Conservation (phyloP, 371 early-diverging fungal species). For the Lichtheimia hyalospora region DNA sequence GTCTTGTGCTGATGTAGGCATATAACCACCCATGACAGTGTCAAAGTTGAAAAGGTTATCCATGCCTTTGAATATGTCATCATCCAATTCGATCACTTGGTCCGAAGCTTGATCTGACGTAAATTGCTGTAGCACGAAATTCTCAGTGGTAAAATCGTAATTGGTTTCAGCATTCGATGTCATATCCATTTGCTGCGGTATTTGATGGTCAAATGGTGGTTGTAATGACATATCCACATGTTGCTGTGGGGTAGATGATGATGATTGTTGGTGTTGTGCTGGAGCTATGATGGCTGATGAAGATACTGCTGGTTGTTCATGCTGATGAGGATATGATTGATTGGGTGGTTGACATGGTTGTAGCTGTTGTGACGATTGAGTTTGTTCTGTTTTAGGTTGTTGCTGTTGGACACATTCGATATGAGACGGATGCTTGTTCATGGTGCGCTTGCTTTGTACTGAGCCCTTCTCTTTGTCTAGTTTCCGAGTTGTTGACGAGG, state of each 20-base stretch:
- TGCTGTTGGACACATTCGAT: constrained; percentile 1
- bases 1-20: too few species aligned
- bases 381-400: not conserved
- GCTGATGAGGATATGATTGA: constrained; percentile 3
- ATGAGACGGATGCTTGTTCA: not conserved
- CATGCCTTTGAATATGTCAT: constrained; percentile 10
- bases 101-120: constrained; percentile 50
- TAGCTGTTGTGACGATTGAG: not conserved
- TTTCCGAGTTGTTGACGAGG: constrained; percentile 24
- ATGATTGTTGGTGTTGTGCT: constrained; percentile 5
- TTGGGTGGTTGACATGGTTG: not conserved
- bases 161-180: too few species aligned
- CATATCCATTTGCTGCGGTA: not conserved
- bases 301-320: not conserved
- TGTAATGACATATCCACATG: not conserved
- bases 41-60: not conserved
- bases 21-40: not conserved
- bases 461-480: constrained; percentile 28
- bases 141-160: constrained; percentile 2
- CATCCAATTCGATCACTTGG: constrained; percentile 39
- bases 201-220: not conserved
- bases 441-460: not conserved
- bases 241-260: not conserved
- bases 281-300: constrained; percentile 13
- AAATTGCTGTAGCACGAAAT: constrained; percentile 38